Base-by-base conservation (phyloP, 108 stramenopile species). In the Stephanodiscus triporus region DNA sequence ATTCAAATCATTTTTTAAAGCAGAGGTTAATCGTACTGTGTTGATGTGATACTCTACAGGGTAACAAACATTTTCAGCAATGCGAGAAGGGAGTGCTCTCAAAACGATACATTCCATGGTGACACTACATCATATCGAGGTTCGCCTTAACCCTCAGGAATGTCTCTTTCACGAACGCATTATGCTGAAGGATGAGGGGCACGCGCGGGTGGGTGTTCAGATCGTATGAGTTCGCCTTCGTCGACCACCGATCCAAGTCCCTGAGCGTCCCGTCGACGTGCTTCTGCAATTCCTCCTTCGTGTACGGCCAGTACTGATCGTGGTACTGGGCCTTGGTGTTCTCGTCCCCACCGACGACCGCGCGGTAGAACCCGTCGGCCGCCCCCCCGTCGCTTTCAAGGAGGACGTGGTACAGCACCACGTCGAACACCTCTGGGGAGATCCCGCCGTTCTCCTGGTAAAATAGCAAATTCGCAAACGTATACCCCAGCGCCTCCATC, bases 371-470 rank as follows among this genome's bases (percentile, higher is more conserved):
- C 43, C 24, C 70, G 34, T 81, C 57, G 20, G 80, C 80, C 49
- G 47, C 55, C 49, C 63, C 48, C 4, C 26, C 34, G 48, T 62
- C 73, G 53, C 67, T 71, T 8, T 77, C 48, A 11, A 77, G 48
- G 10, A 81, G 62, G 14, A 80, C 71, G 48, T 74, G 67, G 58
- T 86, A 87, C 6, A 89, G 72, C 4, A 85, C 63, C 6, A 87
- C 86, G 66, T 89, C 88, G 56, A 71, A 89, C 1, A 87, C 86
- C 54, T 85, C 80, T 22, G 78, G 69, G 22, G 85, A 77, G 27
- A 87, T 84, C 8, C 83, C 88, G 19, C 88, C 88, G 17, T 79
- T 84, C 11, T 89, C 86, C 50, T 81, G 78, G 74, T 84, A 89
- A 47, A 89, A 89, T 6, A 87, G 68, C 77, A 89, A 72, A 50